These are phyloP conservation scores for Paracorniculantispora psalliotae DNA, from an alignment of 2,329 filamentous ascomycete genomes.

Conservation along the genomic window DNA sequence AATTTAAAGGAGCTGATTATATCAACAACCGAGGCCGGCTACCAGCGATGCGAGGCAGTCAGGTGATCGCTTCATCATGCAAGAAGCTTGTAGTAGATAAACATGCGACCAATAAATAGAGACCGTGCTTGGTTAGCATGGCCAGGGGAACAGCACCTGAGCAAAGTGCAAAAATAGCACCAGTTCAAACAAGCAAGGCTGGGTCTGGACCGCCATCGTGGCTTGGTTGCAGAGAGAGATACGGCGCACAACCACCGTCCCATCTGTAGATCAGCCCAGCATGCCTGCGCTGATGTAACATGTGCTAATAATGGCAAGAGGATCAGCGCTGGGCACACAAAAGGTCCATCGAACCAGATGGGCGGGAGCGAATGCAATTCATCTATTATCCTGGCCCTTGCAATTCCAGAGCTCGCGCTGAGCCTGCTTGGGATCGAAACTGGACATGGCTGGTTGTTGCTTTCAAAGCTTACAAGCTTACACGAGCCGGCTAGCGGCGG, in stretches of 20 bases:
- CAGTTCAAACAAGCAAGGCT: background rate
- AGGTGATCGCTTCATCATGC: slow-evolving; percentile 7
- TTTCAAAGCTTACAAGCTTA: background rate
- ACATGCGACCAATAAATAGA: background rate
- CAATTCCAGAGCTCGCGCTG: background rate
- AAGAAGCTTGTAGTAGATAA: background rate
- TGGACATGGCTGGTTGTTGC: background rate
- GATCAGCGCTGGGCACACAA: background rate
- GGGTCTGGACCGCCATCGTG: background rate
- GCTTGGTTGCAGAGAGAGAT: background rate
- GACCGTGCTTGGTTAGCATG: background rate
- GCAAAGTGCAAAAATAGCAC: too few species aligned
- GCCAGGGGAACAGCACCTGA: background rate
- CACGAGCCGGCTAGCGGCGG: too few species aligned
- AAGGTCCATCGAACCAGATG: background rate
- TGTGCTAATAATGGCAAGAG: background rate
- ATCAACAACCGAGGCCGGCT: background rate
- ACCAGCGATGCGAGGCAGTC: background rate
- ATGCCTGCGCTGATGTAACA: background rate
- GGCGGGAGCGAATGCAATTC: background rate
- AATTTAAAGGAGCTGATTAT: background rate
- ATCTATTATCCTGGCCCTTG: background rate
- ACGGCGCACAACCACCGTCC: background rate
- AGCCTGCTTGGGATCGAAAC: background rate
- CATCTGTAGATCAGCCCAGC: background rate